Percentiles rank a stretch among this genome's conserved stretches.
These are phyloP conservation scores for Gigaspora rosea DNA, from an alignment of 192 early-diverging fungal species.

Conservation along the genomic window DNA sequence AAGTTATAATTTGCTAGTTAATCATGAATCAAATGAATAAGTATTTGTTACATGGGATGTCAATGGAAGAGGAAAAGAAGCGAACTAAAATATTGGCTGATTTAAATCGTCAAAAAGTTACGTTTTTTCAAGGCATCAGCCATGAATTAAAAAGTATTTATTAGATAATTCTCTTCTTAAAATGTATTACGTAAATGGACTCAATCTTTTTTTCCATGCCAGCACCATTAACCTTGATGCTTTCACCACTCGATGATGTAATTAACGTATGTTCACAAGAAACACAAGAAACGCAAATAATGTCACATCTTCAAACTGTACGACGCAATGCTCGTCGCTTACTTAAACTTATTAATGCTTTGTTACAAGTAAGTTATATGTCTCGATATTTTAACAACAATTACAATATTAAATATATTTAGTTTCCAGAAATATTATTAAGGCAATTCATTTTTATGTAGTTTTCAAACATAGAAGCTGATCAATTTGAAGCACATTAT, in stretches of 20 bases:
- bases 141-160: slow-evolving; percentile 38
- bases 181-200: neutral
- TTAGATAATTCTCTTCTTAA: neutral
- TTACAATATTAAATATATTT: too few relatives aligned
- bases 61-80: slow-evolving; percentile 42
- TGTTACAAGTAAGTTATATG: slow-evolving; percentile 44
- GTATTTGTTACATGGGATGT: slow-evolving; percentile 35
- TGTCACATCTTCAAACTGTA: slow-evolving; percentile 43
- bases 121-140: slow-evolving; percentile 48
- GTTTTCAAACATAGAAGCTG: slow-evolving; percentile 14
- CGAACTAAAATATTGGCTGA: slow-evolving; percentile 38
- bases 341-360: slow-evolving; percentile 57
- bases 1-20: neutral
- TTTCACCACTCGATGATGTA: slow-evolving; percentile 54
- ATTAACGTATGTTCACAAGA: slow-evolving; percentile 34
- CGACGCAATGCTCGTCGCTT: slow-evolving; percentile 53
- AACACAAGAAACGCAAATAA: slow-evolving; percentile 32
- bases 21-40: slow-evolving; percentile 38
- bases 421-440: too few relatives aligned
- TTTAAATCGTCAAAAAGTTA: slow-evolving; percentile 44
- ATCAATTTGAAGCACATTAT: slow-evolving; percentile 41
- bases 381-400: neutral
- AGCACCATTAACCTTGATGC: slow-evolving; percentile 58
- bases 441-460: neutral
- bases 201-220: neutral